phyloP scores from a whole-genome alignment of 768 basidiomycete genomes.

The Tephrocybe sp. region DNA sequence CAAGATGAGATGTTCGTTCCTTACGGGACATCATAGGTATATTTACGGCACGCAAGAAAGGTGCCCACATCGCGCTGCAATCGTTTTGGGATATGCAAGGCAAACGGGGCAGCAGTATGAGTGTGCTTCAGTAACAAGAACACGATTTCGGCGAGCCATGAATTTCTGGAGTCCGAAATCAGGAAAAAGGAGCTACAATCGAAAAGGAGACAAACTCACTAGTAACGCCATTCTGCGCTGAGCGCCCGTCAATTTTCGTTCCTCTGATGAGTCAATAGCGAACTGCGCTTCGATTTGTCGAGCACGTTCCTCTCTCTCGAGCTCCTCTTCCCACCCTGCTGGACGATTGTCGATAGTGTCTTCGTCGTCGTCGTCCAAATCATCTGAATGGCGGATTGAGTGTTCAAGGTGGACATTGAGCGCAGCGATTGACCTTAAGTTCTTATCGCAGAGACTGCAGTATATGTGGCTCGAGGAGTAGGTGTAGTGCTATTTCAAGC shows the following conservation, averaged over 20 bases:
- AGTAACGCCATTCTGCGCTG: conserved; percentile 10
- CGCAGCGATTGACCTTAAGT: conserved; percentile 4
- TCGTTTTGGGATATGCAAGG: conserved; percentile 1
- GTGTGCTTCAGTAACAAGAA: neutral
- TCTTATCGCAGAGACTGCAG: conserved; percentile 8
- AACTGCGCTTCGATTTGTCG: conserved; percentile 2
- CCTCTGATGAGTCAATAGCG: neutral
- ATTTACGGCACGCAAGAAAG: conserved; percentile 14
- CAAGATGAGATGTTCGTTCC: neutral
- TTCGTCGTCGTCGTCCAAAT: conserved; percentile 11
- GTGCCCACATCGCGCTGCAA: conserved; percentile 13
- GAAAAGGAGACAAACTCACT: conserved; percentile 9
- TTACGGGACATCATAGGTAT: no score
- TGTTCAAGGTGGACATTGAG: conserved; percentile 8
- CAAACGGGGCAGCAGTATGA: conserved; percentile 13
- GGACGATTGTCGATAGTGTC: neutral
- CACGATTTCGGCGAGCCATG: conserved; percentile 9
- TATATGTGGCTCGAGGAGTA: conserved; percentile 9
- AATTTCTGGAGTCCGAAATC: neutral
- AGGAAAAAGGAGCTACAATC: neutral
- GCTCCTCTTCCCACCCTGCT: conserved; percentile 16
- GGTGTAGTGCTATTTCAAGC: conserved; percentile 4
- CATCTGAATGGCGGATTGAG: conserved; percentile 9
- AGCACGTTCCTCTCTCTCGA: conserved; percentile 5
- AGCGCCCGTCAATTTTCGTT: neutral